These are phyloP conservation scores for Naematelia aurantialba DNA, from an alignment of 768 basidiomycete species.

Conservation along the genomic window DNA sequence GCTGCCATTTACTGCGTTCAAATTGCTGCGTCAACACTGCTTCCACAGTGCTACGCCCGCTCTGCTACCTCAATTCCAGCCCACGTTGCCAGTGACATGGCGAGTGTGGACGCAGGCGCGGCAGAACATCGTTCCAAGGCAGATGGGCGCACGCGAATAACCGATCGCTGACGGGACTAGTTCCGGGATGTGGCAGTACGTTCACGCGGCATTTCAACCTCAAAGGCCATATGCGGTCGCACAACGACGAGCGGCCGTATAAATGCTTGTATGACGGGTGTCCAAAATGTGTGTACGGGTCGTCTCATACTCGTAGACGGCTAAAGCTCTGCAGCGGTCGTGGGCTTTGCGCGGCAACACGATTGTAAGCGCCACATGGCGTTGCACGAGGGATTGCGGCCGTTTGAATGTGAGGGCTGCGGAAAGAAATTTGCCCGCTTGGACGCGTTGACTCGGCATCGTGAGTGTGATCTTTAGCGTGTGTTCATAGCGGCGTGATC, in stretches of 20 bases:
- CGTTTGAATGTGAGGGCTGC: conserved; percentile 90
- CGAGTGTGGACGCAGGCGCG: too few relatives aligned
- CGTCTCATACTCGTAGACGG: background rate
- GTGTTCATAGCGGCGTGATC: background rate
- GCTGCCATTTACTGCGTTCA: background rate
- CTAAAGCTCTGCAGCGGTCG: conserved; percentile 11
- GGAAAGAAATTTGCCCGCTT: conserved; percentile 88
- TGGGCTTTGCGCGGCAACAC: conserved; percentile 84
- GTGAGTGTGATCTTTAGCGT: conserved; percentile 56
- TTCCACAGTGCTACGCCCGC: too few relatives aligned
- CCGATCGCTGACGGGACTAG: conserved; percentile 47
- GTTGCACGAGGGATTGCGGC: conserved; percentile 84
- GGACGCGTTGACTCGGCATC: conserved; percentile 89
- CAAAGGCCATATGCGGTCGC: conserved; percentile 91
- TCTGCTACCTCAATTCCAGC: too few relatives aligned
- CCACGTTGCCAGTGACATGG: too few relatives aligned
- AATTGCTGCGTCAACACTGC: background rate
- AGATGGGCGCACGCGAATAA: too few relatives aligned
- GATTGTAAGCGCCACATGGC: conserved; percentile 97
- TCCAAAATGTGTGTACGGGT: conserved; percentile 57
- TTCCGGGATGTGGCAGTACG: conserved; percentile 83
- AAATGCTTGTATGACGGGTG: conserved; percentile 93
- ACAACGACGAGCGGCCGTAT: conserved; percentile 92
- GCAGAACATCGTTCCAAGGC: too few relatives aligned
- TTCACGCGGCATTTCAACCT: conserved; percentile 90